Conservation (phyloP, 768 basidiomycete species). For the Tephrocybe sp. region DNA sequence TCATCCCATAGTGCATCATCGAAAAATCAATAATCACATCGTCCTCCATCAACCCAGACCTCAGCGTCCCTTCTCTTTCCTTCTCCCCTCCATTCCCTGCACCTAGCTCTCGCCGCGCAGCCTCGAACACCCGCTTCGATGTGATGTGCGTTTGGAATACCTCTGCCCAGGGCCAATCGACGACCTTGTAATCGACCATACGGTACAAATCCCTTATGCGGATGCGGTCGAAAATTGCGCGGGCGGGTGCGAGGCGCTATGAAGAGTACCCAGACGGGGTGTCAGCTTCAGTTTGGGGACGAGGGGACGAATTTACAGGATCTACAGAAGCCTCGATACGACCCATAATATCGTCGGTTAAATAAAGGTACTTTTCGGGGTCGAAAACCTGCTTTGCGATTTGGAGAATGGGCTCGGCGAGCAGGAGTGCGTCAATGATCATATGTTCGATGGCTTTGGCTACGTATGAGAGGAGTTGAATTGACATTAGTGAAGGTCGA, state of each 20-base stretch:
- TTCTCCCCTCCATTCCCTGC: conserved; percentile 22
- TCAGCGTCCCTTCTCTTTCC: conserved; percentile 29
- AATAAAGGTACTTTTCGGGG: conserved; percentile 55
- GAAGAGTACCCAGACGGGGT: background rate
- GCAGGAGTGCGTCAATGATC: conserved; percentile 73
- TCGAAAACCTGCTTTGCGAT: conserved; percentile 56
- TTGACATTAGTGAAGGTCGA: too few species aligned
- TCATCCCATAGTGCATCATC: conserved; percentile 77
- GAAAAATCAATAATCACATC: conserved; percentile 66
- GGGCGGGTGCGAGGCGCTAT: conserved; percentile 59
- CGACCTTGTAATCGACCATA: conserved; percentile 60
- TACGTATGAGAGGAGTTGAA: conserved; percentile 27
- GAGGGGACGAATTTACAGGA: conserved; percentile 30
- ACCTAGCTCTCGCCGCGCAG: conserved; percentile 25
- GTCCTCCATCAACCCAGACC: conserved; percentile 18
- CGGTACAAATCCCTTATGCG: conserved; percentile 64
- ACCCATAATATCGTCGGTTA: conserved; percentile 68
- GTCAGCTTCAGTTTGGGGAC: background rate
- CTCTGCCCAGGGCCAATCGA: conserved; percentile 37
- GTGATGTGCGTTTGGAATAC: conserved; percentile 39
- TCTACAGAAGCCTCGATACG: conserved; percentile 54
- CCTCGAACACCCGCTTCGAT: conserved; percentile 38
- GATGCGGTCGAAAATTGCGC: conserved; percentile 61
- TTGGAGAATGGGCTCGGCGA: conserved; percentile 62
- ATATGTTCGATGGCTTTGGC: conserved; percentile 81